Conservation (phyloP, 2,329 filamentous ascomycete species). For the Ampelomyces quisqualis region DNA sequence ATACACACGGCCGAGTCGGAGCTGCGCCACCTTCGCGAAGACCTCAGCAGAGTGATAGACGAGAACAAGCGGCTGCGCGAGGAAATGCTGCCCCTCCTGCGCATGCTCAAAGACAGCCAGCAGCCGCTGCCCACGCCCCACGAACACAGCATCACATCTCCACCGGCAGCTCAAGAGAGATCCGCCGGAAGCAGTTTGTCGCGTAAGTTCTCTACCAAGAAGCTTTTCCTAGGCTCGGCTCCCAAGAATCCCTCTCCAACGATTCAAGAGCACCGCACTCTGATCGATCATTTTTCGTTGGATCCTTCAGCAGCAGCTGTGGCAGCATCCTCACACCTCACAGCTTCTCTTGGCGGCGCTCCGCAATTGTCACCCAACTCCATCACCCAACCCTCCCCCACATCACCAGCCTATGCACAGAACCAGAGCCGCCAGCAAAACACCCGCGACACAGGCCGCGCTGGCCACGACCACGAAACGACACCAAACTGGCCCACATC, state of each 20-base stretch:
- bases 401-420: constrained; percentile 51
- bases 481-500: constrained; percentile 32
- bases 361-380: constrained; percentile 46
- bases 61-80: constrained; percentile 87
- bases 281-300: constrained; percentile 47
- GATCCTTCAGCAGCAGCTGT: constrained; percentile 55
- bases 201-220: constrained; percentile 56
- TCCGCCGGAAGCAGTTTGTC: constrained; percentile 50
- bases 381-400: constrained; percentile 50
- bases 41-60: constrained; percentile 59
- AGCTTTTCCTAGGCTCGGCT: constrained; percentile 52
- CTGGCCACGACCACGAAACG: constrained; percentile 36
- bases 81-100: constrained; percentile 86
- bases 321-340: constrained; percentile 54
- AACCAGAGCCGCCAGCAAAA: constrained; percentile 33
- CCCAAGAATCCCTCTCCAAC: constrained; percentile 56
- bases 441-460: constrained; percentile 35
- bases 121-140: constrained; percentile 66
- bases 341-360: constrained; percentile 48
- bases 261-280: constrained; percentile 47
- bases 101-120: constrained; percentile 86
- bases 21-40: constrained; percentile 68
- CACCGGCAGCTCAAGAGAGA: constrained; percentile 38
- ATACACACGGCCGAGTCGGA: constrained; percentile 83
- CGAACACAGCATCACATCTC: constrained; percentile 39